Base-by-base conservation (phyloP, 352 stramenopile genomes). In the Globisporangium carolinianum region DNA sequence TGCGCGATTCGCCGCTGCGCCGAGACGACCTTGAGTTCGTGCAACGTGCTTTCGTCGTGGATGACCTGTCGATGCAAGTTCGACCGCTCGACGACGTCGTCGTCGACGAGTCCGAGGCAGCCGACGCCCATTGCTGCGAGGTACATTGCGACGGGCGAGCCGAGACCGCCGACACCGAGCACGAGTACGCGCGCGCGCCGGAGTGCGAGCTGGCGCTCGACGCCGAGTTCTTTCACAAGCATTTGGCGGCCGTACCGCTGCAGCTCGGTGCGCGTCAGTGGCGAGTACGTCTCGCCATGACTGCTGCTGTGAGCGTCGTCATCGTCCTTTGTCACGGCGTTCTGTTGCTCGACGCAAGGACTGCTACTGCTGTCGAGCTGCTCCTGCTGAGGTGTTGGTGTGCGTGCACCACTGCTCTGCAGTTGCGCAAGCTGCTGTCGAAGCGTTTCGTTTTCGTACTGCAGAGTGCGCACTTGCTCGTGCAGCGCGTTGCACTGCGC, bases 31-130 rank as follows among this genome's bases (percentile, higher is more conserved):
- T 99, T 99, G 50, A 87, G 89, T 62, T 83, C 67, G 2, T 80
- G 80, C 0, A 94, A 66, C 49, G 87, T 77, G 1, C 61, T 58
- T 57, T 97, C 83, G 56, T 86, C 87, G 65, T 99, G 95, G 32
- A 98, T 80, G 53, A 99, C 78, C 71, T 99, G 97, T 6, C 96
- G 79, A 67, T 99, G 97, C 57, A 99, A 71, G 73, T 99, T 99
- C 53, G 83, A 97, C 46, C 83, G 73, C 53, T 99, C 96, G 24
- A 99, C 96, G 58, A 55, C 47, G 72, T 99, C 97, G 63, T 92
- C 83, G 69, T 99, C 97, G 4, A 98, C 87, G 39, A 99, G 65
- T 4, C 74, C 85, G n/a, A 99, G 73, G 37, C 72, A 72, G 5
- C 94, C 96, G 5, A 99, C 79, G 3, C 96, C 97, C 69, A 97